These are phyloP conservation scores for Castanea mollissima DNA, from an alignment of 306 rosid genomes.

Conservation along the genomic window DNA sequence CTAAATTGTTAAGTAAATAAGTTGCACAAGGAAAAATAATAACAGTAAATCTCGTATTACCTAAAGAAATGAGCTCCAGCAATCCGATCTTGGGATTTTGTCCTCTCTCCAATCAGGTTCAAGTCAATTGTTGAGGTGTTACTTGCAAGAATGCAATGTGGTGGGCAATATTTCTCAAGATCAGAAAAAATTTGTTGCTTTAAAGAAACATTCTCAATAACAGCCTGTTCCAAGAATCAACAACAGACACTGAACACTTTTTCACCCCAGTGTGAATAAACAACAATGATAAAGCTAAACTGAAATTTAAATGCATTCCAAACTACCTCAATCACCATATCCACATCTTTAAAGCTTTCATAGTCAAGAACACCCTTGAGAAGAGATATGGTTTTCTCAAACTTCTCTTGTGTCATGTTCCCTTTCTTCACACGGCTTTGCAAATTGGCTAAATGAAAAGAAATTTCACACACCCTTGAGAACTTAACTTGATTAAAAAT, in stretches of 20 bases:
- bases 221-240: constrained; percentile 72
- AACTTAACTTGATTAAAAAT: background rate
- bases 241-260: constrained; percentile 13
- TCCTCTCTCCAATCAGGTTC: constrained; percentile 83
- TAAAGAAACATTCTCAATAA: constrained; percentile 78
- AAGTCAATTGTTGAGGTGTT: constrained; percentile 98
- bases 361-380: constrained; percentile 74
- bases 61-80: constrained; percentile 97
- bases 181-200: constrained; percentile 94
- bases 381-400: constrained; percentile 68
- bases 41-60: constrained; percentile 31
- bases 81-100: constrained; percentile 75
- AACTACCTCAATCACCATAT: constrained; percentile 93
- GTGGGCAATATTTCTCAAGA: constrained; percentile 85
- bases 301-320: background rate
- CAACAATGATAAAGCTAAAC: constrained; percentile 3
- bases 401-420: constrained; percentile 62
- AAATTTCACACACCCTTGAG: constrained; percentile 11
- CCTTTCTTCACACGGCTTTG: constrained; percentile 89
- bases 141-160: constrained; percentile 88
- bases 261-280: constrained; percentile 14
- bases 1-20: constrained; percentile 12
- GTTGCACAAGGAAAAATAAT: background rate
- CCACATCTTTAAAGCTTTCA: constrained; percentile 81
- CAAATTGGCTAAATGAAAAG: constrained; percentile 71